Conservation (phyloP, 1,139 yeast genomes). For the Blastobotrys capitulatus region DNA sequence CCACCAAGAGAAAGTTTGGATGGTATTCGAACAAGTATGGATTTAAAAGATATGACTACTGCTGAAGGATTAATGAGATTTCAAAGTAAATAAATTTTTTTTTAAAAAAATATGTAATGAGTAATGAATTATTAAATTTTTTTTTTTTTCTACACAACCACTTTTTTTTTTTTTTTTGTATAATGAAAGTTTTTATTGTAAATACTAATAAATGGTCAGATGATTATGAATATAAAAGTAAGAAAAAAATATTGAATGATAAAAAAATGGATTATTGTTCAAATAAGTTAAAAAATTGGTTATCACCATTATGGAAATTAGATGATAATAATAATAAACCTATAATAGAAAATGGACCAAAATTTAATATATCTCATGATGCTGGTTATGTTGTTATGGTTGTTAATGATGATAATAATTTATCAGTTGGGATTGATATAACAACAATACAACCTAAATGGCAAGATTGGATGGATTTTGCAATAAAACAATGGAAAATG, state of each 20-base stretch:
- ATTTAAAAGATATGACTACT: conserved; percentile 26
- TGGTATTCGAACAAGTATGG: conserved; percentile 27
- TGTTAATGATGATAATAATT: neutral
- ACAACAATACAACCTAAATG: neutral
- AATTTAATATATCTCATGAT: conserved; percentile 3
- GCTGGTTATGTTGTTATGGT: neutral
- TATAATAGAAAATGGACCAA: neutral
- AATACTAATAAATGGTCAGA: neutral
- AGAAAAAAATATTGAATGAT: neutral
- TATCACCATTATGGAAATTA: neutral
- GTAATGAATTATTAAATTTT: neutral
- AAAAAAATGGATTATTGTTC: conserved; percentile 1
- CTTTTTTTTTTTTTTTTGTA: neutral
- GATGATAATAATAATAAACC: neutral
- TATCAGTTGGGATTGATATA: neutral
- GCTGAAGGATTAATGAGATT: conserved; percentile 27
- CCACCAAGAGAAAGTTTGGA: conserved; percentile 25
- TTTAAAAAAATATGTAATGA: neutral
- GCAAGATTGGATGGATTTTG: neutral
- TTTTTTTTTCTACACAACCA: neutral
- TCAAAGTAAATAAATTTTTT: conserved; percentile 3
- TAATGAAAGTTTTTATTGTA: neutral
- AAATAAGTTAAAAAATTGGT: neutral
- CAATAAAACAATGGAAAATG: neutral
- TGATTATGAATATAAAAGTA: neutral